A percentile compares a stretch with the other conserved stretches of the same genome.
These are phyloP conservation scores for Penicillium desertorum DNA, from an alignment of 495 filamentous ascomycete species.

Conservation along the genomic window DNA sequence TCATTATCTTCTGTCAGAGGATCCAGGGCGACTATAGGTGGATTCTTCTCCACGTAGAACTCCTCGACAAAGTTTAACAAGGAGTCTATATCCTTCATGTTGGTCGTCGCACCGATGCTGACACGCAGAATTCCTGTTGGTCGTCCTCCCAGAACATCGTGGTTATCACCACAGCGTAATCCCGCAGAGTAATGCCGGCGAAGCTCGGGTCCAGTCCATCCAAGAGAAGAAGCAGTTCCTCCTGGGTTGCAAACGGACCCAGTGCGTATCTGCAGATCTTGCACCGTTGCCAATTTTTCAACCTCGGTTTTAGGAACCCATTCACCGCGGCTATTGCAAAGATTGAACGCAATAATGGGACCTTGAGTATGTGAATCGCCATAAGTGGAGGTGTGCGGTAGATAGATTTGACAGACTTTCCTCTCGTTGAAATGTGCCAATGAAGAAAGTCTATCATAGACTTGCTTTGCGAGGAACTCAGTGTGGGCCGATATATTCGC, in stretches of 20 bases:
- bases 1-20: conserved; percentile 21
- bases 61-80: conserved; percentile 73
- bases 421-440: conserved; percentile 68
- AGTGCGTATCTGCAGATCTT: conserved; percentile 76
- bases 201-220: conserved; percentile 74
- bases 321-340: conserved; percentile 61
- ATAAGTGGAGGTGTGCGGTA: conserved; percentile 40
- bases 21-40: conserved; percentile 25
- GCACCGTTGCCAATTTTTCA: conserved; percentile 76
- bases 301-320: conserved; percentile 83
- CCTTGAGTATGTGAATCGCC: conserved; percentile 57
- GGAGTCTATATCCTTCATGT: conserved; percentile 65
- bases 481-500: conserved; percentile 71
- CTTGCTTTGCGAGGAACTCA: conserved; percentile 56
- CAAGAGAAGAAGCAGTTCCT: conserved; percentile 68
- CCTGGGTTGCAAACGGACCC: conserved; percentile 92
- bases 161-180: conserved; percentile 73
- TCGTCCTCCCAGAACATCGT: conserved; percentile 77
- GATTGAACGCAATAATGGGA: conserved; percentile 81
- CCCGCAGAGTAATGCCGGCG: conserved; percentile 77
- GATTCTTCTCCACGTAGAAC: conserved; percentile 64
- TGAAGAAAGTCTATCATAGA: conserved; percentile 57
- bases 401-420: conserved; percentile 67
- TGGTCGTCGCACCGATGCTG: conserved; percentile 89
- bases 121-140: conserved; percentile 84